Evolutionary conservation across 2,329 filamentous ascomycete species (phyloP), one percentile per base, ranked within the genome.

Genomic region (Ascochyta clinopodiicola): DNA sequence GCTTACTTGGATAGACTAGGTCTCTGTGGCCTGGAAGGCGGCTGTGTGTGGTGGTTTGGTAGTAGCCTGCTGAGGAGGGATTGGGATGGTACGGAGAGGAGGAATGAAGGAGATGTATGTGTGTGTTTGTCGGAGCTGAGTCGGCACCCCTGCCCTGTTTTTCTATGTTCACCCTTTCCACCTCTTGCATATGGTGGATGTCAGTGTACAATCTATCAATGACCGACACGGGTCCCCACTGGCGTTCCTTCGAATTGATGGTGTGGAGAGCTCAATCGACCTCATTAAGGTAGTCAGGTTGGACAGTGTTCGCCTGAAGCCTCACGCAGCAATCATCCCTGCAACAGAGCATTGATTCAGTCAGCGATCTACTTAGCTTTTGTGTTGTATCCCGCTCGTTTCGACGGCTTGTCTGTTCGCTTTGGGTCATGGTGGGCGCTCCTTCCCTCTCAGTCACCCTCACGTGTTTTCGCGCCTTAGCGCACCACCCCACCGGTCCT

Each of bases 1-100:
- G 60, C 44, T 31, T 59, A 59, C 62, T 71, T 70, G 67, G 64
- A 70, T 67, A 68, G 63, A 61, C 21, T 40, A 50, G 52, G 38
- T 67, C 61, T 60, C 57, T 57, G 59, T 57, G 62, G 62, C 60
- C 59, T 62, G 65, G 67, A 68, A 68, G 69, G 64, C 68, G 70
- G 69, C 68, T 67, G 62, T 56, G 46, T 66, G 62, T 71, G 65
- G 64, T 64, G 64, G 64, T 63, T 62, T 71, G 67, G 63, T 63
- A 62, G 68, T 59, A 57, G 63, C 63, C 65, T 62, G 57, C 36
- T 39, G 34, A 57, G 44, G 56, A 45, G 57, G 48, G 44, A 56
- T 51, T 46, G 39, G 47, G 47, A 39, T 40, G 52, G 51, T 58
- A 48, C 49, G 53, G 47, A 44, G 56, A 50, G 57, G 56, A 52